Evolutionary conservation across 2,329 filamentous ascomycete genomes (phyloP).

Genomic region (Sporothrix inflata): DNA sequence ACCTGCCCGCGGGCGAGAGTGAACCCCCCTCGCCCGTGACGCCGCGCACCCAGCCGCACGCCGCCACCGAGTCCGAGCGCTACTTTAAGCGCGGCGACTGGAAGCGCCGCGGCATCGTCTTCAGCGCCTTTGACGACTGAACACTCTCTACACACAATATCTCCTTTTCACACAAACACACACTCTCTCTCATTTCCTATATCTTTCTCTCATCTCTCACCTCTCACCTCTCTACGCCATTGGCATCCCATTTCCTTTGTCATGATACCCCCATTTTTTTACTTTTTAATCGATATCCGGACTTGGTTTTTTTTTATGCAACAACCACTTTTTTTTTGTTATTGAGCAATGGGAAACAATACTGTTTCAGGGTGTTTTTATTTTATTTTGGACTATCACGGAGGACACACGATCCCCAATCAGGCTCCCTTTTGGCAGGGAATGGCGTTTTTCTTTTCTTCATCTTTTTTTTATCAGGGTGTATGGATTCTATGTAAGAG

Average conservation of each 20-base stretch:
- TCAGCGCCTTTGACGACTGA: slow-evolving; percentile 39
- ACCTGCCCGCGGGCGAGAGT: slow-evolving; percentile 27
- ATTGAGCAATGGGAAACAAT: slow-evolving; percentile 4
- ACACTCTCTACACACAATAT: not conserved
- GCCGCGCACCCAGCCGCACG: slow-evolving; percentile 34
- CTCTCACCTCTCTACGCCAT: not conserved
- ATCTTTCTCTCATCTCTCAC: too few species aligned
- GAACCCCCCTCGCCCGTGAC: slow-evolving; percentile 32
- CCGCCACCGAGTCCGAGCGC: slow-evolving; percentile 35
- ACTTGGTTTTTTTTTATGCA: not conserved
- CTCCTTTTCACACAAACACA: not conserved
- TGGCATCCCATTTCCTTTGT: slow-evolving; percentile 28
- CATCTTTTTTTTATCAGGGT: not conserved
- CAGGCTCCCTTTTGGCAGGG: slow-evolving; percentile 13
- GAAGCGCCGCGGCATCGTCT: slow-evolving; percentile 45
- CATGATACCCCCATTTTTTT: slow-evolving; percentile 31
- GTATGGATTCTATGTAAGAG: slow-evolving; percentile 6
- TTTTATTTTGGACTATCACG: not conserved
- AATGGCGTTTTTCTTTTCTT: not conserved
- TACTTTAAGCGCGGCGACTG: slow-evolving; percentile 43
- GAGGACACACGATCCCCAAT: slow-evolving; percentile 10
- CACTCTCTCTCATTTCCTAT: not conserved
- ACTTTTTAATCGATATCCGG: not conserved
- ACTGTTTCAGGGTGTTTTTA: not conserved
- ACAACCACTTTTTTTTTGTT: not conserved